phyloP scores from a whole-genome alignment of 139 green algal species.

The Ettlia oleoabundans region DNA sequence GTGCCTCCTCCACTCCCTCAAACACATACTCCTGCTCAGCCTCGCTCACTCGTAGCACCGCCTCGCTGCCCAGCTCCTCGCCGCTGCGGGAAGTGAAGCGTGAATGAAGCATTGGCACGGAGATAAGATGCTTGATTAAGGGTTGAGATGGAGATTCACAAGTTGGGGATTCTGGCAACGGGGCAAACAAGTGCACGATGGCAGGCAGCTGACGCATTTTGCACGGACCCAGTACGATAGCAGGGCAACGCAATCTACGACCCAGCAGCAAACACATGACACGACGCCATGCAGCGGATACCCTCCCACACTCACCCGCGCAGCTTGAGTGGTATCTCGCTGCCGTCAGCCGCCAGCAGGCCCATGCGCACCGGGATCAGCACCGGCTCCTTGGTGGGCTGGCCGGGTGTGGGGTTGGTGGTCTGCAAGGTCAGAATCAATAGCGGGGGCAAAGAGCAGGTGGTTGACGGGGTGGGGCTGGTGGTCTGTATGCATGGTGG shows the following conservation, averaged over 20 bases:
- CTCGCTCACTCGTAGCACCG: constrained; percentile 71
- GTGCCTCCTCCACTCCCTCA: constrained; percentile 58
- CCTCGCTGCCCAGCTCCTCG: constrained; percentile 47
- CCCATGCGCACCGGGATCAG: constrained; percentile 87
- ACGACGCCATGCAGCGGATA: not conserved
- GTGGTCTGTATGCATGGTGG: not conserved
- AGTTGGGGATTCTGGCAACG: not conserved
- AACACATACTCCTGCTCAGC: constrained; percentile 69
- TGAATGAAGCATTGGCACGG: too few species aligned
- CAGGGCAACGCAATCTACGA: too few species aligned
- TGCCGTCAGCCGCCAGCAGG: constrained; percentile 82
- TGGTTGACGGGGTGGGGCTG: not conserved
- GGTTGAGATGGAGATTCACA: too few species aligned
- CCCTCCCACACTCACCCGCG: not conserved
- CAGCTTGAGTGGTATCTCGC: constrained; percentile 81
- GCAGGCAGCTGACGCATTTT: not conserved
- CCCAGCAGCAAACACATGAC: too few species aligned
- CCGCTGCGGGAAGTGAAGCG: not conserved
- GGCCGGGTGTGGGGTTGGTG: constrained; percentile 76
- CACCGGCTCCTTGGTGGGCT: constrained; percentile 80
- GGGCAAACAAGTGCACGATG: not conserved
- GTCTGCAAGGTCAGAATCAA: too few species aligned
- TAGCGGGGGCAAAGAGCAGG: not conserved
- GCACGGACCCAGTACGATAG: too few species aligned
- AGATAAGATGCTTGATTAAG: too few species aligned